Evolutionary conservation across 2,329 filamentous ascomycete species (phyloP).

Genomic region (Colletotrichum sp.): DNA sequence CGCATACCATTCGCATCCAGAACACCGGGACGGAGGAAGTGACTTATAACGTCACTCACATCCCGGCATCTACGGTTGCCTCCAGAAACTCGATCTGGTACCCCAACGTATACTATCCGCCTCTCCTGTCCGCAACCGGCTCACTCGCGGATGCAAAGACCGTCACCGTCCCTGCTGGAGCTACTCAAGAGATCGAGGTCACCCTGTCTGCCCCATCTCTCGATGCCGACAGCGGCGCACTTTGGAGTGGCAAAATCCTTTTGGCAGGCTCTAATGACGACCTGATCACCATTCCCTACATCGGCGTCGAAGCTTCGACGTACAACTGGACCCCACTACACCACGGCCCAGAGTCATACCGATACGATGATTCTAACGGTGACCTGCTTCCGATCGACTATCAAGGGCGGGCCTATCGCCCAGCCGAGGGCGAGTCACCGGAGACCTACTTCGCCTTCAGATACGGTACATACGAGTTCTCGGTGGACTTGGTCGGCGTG

Average conservation of each 20-base stretch:
- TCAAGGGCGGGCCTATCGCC: constrained; percentile 5
- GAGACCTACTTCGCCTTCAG: constrained; percentile 24
- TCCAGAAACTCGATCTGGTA: constrained; percentile 15
- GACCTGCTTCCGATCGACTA: constrained; percentile 23
- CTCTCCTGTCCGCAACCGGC: neutral
- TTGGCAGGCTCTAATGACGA: constrained; percentile 23
- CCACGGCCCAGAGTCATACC: constrained; percentile 14
- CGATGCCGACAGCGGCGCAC: constrained; percentile 18
- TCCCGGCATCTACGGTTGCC: constrained; percentile 1
- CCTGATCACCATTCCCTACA: constrained; percentile 22
- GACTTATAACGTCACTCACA: constrained; percentile 22
- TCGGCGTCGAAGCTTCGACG: constrained; percentile 26
- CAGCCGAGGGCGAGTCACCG: constrained; percentile 20
- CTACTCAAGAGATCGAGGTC: constrained; percentile 1
- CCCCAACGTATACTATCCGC: constrained; percentile 19
- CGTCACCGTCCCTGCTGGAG: neutral
- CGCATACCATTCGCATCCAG: constrained; percentile 19
- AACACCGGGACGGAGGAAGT: constrained; percentile 11
- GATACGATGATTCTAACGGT: constrained; percentile 18
- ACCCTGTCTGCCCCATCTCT: constrained; percentile 5
- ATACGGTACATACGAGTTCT: constrained; percentile 26
- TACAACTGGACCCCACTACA: constrained; percentile 26
- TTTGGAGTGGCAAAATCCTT: constrained; percentile 27
- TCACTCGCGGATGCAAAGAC: constrained; percentile 3
- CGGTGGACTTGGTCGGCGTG: constrained; percentile 22